Base-by-base conservation (phyloP, 108 stramenopile species). In the Skeletonema menzelii region DNA sequence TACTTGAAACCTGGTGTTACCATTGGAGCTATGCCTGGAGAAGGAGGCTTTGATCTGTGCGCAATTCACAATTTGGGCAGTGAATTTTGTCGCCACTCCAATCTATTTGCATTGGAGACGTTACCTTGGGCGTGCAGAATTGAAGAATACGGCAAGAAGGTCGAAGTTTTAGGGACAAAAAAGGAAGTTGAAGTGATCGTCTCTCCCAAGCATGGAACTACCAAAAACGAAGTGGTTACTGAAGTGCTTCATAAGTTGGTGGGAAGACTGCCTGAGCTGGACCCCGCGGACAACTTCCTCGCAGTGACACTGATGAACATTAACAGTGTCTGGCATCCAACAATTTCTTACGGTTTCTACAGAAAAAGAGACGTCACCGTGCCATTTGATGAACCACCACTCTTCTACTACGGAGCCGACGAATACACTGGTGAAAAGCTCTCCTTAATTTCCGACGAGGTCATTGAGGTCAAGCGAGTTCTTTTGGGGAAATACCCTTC, bases 321-420 rank as follows among this genome's bases (percentile, higher is more conserved):
- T 69, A 86, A 86, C 65, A 72, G 69, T 31, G 82, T 86, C 12
- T 86, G 85, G 85, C 85, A 86, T 69, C 85, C 85, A 19, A 86
- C 85, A 8, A 86, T 86, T 24, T 74, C 72, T 3, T 86, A 82
- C 26, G 78, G 69, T 3, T 86, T 83, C 65, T 86, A 80, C 75
- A 79, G 79, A 7, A 80, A 86, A 40, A 49, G 27, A 42, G 82
- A 86, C 35, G 58, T 72, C 5, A 63, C 67, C 32, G 38, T 80
- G 35, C 82, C 82, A 13, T 76, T 82, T 26, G 85, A 86, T 35
- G 85, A 82, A 49, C 82, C 85, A 4, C 85, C 85, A 12, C 85
- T 80, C 30, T 86, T 86, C 44, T 86, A 86, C 37, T 59, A 86
- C 32, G 82, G 85, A 26, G 85, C 85, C 30, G 79, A 79, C 37